Evolutionary conservation across 257 asterid species (phyloP).

Genomic region (Fraxinus cuspidata): DNA sequence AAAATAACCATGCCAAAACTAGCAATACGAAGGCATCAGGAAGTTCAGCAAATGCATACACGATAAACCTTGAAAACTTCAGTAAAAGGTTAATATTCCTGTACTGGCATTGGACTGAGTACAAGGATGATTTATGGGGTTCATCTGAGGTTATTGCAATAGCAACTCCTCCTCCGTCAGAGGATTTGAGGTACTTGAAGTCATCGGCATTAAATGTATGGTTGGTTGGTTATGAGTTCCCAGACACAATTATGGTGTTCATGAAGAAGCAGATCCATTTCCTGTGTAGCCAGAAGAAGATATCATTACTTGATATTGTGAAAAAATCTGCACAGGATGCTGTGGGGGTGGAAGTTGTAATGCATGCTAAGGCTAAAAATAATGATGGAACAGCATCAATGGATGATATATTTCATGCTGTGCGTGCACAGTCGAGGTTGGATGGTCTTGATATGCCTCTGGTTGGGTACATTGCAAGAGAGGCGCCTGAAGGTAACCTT

Average conservation of each 20-base stretch:
- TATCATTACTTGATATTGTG: constrained; percentile 48
- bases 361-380: constrained; percentile 52
- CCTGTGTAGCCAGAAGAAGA: constrained; percentile 64
- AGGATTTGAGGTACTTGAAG: constrained; percentile 53
- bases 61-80: constrained; percentile 53
- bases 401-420: constrained; percentile 44
- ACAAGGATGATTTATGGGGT: constrained; percentile 54
- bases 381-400: constrained; percentile 53
- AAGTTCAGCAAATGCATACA: constrained; percentile 34
- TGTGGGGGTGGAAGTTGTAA: constrained; percentile 41
- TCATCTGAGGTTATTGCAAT: constrained; percentile 45
- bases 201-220: constrained; percentile 54
- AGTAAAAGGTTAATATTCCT: constrained; percentile 44
- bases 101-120: constrained; percentile 53
- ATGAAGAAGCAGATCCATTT: constrained; percentile 50
- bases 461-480: constrained; percentile 59
- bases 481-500: constrained; percentile 64
- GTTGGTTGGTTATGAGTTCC: constrained; percentile 74
- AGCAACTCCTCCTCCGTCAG: constrained; percentile 59
- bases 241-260: constrained; percentile 72
- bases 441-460: constrained; percentile 32
- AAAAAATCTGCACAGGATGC: constrained; percentile 51
- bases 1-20: constrained; percentile 33
- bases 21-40: constrained; percentile 40
- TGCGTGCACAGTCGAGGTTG: constrained; percentile 37